Percentiles rank a stretch among this genome's conserved stretches.
phyloP scores from a whole-genome alignment of 768 basidiomycete genomes.

The Chalciporus piperatus region DNA sequence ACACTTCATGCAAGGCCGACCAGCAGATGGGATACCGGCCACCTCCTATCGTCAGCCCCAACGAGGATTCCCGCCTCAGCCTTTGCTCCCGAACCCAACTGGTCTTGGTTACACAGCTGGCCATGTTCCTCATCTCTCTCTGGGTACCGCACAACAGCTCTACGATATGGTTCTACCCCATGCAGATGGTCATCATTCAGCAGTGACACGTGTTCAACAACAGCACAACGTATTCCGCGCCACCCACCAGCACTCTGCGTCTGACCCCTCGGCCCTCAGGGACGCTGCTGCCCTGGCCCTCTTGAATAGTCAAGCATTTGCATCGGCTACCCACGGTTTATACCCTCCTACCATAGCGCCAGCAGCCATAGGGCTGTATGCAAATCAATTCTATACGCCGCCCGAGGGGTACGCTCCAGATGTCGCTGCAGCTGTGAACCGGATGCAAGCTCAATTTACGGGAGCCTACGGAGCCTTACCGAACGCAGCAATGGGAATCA shows the following conservation, averaged over 20 bases:
- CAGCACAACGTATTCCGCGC: constrained; percentile 72
- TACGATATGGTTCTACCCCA: constrained; percentile 73
- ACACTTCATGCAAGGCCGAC: constrained; percentile 52
- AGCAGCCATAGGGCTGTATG: constrained; percentile 58
- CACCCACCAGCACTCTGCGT: constrained; percentile 79
- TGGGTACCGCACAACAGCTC: constrained; percentile 72
- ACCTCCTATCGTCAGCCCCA: constrained; percentile 61
- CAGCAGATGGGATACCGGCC: constrained; percentile 43
- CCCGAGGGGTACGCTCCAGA: constrained; percentile 58
- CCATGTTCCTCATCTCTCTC: constrained; percentile 65
- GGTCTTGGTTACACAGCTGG: constrained; percentile 50
- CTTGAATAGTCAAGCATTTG: constrained; percentile 55
- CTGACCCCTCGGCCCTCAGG: constrained; percentile 74
- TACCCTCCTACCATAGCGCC: constrained; percentile 47
- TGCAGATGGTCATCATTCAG: constrained; percentile 53
- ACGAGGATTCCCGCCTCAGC: constrained; percentile 57
- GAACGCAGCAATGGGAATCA: constrained; percentile 41
- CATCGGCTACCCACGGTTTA: constrained; percentile 45
- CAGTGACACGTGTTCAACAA: constrained; percentile 75
- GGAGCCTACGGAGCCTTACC: constrained; percentile 54
- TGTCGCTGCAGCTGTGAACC: constrained; percentile 56
- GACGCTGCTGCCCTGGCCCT: constrained; percentile 68
- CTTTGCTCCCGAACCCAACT: constrained; percentile 51
- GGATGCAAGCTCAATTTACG: constrained; percentile 53
- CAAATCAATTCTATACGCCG: constrained; percentile 66